phyloP scores from a whole-genome alignment of 2,329 filamentous ascomycete genomes.

The Purpureocillium takamizusanense region DNA sequence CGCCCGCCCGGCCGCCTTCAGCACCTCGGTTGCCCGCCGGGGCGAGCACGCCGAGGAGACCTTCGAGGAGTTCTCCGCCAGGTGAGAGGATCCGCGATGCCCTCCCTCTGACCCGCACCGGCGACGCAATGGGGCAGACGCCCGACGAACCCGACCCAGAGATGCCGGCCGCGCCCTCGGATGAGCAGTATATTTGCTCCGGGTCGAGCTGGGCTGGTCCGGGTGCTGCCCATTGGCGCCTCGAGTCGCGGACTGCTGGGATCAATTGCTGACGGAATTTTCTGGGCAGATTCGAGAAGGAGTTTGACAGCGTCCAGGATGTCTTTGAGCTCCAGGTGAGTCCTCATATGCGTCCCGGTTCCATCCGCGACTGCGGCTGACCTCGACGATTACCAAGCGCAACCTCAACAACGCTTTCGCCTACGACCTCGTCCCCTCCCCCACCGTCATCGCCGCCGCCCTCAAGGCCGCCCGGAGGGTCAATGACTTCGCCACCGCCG shows the following conservation, averaged over 20 bases:
- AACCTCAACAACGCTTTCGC: constrained; percentile 99
- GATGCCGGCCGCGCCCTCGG: too few relatives aligned
- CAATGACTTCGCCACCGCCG: constrained; percentile 97
- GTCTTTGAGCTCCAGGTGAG: constrained; percentile 98
- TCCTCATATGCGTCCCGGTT: constrained; percentile 10
- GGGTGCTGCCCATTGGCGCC: not conserved
- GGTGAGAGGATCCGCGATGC: constrained; percentile 49
- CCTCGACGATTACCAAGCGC: constrained; percentile 37
- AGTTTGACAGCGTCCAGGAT: constrained; percentile 95
- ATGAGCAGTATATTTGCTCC: not conserved
- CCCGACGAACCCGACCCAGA: constrained; percentile 10
- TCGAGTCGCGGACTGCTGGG: not conserved
- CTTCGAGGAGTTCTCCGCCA: constrained; percentile 96
- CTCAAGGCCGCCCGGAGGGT: constrained; percentile 90
- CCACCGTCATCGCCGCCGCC: constrained; percentile 82
- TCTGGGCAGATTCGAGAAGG: constrained; percentile 84
- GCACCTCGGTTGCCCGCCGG: constrained; percentile 48
- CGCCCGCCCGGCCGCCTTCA: constrained; percentile 43
- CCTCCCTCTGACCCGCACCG: too few relatives aligned
- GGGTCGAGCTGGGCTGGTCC: not conserved
- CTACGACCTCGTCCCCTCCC: constrained; percentile 97
- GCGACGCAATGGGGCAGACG: too few relatives aligned
- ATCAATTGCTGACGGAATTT: constrained; percentile 1
- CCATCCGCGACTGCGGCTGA: constrained; percentile 9
- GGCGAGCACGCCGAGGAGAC: constrained; percentile 81